phyloP scores from a whole-genome alignment of 1,284 basidiomycete genomes.

The Cystobasidium sp. region DNA sequence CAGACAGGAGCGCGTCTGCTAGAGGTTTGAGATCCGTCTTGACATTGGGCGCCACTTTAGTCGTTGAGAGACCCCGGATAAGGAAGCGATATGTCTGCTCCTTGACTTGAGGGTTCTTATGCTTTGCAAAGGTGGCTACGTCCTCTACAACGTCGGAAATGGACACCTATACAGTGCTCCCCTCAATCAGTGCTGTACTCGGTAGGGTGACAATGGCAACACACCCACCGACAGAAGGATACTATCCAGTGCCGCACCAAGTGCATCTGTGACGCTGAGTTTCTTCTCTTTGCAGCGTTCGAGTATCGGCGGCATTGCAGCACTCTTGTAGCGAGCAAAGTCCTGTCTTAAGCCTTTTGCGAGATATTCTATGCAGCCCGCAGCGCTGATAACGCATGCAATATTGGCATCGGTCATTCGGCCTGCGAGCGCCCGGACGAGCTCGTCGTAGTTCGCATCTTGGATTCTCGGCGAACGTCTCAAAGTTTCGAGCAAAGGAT shows the following conservation, averaged over 20 bases:
- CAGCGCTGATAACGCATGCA: conserved; percentile 89
- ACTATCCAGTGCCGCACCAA: conserved; percentile 86
- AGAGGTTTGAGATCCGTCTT: conserved; percentile 78
- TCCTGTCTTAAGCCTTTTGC: conserved; percentile 73
- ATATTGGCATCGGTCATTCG: conserved; percentile 91
- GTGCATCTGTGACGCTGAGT: conserved; percentile 81
- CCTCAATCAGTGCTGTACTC: not conserved
- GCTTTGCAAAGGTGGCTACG: conserved; percentile 73
- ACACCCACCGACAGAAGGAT: conserved; percentile 76
- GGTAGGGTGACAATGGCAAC: not conserved
- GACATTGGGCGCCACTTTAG: conserved; percentile 59
- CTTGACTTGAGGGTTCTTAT: conserved; percentile 97
- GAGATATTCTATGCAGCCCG: conserved; percentile 81
- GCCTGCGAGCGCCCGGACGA: conserved; percentile 75
- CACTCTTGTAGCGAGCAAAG: conserved; percentile 77
- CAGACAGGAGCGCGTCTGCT: conserved; percentile 73
- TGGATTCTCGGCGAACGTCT: conserved; percentile 75
- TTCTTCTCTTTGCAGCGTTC: conserved; percentile 96
- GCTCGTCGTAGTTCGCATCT: conserved; percentile 74
- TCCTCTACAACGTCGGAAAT: conserved; percentile 85
- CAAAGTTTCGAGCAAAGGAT: conserved; percentile 77
- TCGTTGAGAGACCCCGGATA: conserved; percentile 72
- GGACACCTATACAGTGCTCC: conserved; percentile 65
- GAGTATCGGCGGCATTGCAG: conserved; percentile 76
- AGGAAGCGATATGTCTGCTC: conserved; percentile 91